phyloP scores from a whole-genome alignment of 2,329 filamentous ascomycete species.

The Rhexocercosporidium sp. region DNA sequence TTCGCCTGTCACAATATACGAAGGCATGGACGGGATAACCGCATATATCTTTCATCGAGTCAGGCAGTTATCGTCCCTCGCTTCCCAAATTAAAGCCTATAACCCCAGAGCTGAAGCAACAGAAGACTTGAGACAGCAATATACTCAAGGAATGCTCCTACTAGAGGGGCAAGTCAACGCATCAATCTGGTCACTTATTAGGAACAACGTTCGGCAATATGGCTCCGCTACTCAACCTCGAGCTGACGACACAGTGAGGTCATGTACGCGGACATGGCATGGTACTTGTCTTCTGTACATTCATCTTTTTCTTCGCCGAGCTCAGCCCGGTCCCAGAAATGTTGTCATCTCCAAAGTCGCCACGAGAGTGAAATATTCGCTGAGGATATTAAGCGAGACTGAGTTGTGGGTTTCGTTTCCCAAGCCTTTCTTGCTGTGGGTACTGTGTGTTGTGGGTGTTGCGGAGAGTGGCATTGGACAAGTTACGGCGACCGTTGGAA shows the following conservation, averaged over 20 bases:
- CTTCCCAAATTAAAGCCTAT: background rate
- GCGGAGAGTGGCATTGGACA: background rate
- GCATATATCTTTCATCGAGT: slow-evolving; percentile 14
- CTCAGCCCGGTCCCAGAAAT: background rate
- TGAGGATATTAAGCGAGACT: slow-evolving; percentile 1
- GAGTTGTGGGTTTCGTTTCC: slow-evolving; percentile 16
- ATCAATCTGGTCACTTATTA: slow-evolving; percentile 10
- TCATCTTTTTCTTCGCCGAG: slow-evolving; percentile 13
- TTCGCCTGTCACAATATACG: background rate
- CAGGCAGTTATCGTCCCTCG: slow-evolving; percentile 6
- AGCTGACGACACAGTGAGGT: background rate
- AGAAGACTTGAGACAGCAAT: background rate
- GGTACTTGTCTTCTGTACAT: slow-evolving; percentile 9
- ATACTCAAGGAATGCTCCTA: background rate
- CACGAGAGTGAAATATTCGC: background rate
- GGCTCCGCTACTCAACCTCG: background rate
- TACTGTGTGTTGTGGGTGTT: slow-evolving; percentile 4
- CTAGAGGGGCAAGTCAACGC: slow-evolving; percentile 17
- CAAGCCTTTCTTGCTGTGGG: slow-evolving; percentile 8
- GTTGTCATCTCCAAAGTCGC: slow-evolving; percentile 13
- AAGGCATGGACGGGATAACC: slow-evolving; percentile 9
- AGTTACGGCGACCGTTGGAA: background rate
- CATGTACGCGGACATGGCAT: slow-evolving; percentile 15
- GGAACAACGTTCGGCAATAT: slow-evolving; percentile 7
- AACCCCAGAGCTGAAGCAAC: background rate